phyloP scores from a whole-genome alignment of 2,329 filamentous ascomycete species.

The Aspergillus sp. region DNA sequence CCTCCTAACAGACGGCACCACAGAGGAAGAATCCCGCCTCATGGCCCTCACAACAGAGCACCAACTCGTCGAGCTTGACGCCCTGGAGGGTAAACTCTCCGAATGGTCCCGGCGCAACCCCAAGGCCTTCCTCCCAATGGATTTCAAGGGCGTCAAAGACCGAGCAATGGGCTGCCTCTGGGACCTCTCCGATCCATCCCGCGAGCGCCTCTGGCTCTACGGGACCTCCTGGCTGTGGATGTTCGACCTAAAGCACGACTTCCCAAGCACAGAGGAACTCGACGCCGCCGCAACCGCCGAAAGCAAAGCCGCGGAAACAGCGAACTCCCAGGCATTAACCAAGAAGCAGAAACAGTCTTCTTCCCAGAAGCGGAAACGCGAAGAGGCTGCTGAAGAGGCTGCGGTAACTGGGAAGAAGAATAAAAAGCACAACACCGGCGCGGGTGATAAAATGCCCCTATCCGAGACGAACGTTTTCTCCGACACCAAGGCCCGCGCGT shows the following conservation, averaged over 20 bases:
- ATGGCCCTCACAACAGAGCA: slow-evolving; percentile 64
- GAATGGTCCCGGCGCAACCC: slow-evolving; percentile 86
- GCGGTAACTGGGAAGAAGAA: slow-evolving; percentile 28
- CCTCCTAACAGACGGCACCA: slow-evolving; percentile 45
- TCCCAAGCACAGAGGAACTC: slow-evolving; percentile 45
- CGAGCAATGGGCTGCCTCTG: slow-evolving; percentile 81
- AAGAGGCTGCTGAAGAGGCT: slow-evolving; percentile 39
- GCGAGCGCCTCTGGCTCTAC: slow-evolving; percentile 80
- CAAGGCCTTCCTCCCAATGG: slow-evolving; percentile 68
- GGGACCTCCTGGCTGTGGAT: slow-evolving; percentile 86
- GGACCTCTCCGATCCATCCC: slow-evolving; percentile 58
- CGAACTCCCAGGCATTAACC: slow-evolving; percentile 5
- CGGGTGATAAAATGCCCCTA: slow-evolving; percentile 54
- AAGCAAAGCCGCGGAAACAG: slow-evolving; percentile 20
- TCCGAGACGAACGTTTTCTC: slow-evolving; percentile 44
- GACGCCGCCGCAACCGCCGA: slow-evolving; percentile 23
- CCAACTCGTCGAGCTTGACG: slow-evolving; percentile 75
- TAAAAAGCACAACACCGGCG: slow-evolving; percentile 52
- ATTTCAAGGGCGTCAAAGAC: slow-evolving; percentile 74
- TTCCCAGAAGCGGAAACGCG: slow-evolving; percentile 45
- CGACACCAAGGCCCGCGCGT: slow-evolving; percentile 51
- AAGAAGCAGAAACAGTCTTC: slow-evolving; percentile 16
- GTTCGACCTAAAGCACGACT: slow-evolving; percentile 78
- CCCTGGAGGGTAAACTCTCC: slow-evolving; percentile 72
- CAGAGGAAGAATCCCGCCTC: slow-evolving; percentile 49